Base-by-base conservation (phyloP, 169 alveolate species). In the Eimeria nieschulzi region DNA sequence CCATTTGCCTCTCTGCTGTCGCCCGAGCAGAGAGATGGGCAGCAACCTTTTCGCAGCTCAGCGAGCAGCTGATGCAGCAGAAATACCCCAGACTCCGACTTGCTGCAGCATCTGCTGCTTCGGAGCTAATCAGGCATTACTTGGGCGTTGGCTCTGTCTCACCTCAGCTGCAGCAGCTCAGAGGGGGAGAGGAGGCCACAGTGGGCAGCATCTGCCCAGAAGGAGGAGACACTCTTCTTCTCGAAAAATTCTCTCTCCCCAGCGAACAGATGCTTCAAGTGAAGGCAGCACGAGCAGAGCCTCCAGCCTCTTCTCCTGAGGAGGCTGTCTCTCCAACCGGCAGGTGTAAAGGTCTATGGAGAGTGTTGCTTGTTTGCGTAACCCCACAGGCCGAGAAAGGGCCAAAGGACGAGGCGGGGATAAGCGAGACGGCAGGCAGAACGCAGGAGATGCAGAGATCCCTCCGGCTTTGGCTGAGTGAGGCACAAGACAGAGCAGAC, bases 31-130 rank as follows among this genome's bases (percentile, higher is more conserved):
- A 17, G 53, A 25, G 39, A 46, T 82, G 90, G 90, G 59, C 78
- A 76, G 90, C 90, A 23, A 76, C n/a, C 78, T 82, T 82, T 68
- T 53, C 79, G 46, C 63, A 46, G 53, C 64, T 82, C 19, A 71
- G 53, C 39, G 78, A 82, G 13, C 64, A 63, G 25, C 90, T 82
- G 13, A 15, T 68, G 51, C 90, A 82, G 90, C 51, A 61, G 25
- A 82, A 63, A 51, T 82, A 82, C 61, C 90, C 90, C 12, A 26
- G 90, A 71, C 78, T 82, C 78, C 59, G 61, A n/a, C 90, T 82
- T n/a, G 90, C 90, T 61, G 90, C 90, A n/a, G 90, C 90, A 82
- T 61, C 23, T 46, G 39, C 90, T 59, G 90, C 23, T 23, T 73
- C 90, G 17, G 90, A 82, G 66, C 90, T 82, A 54, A 76, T 82